These are phyloP conservation scores for Lipomyces oligophaga DNA, from an alignment of 805 yeast species.

Conservation along the genomic window DNA sequence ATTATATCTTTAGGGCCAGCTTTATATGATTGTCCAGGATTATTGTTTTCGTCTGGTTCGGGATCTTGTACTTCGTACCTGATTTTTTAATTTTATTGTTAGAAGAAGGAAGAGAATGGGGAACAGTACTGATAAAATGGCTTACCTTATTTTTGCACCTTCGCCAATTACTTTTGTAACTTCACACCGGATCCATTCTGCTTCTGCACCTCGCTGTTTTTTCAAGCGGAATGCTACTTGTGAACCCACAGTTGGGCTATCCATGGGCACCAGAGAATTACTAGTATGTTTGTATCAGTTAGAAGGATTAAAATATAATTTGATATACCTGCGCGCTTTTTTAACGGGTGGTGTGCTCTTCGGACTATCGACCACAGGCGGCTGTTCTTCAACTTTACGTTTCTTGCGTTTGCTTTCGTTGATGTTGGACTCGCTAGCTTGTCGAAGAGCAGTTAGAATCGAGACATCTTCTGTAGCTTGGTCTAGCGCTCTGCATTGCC, in stretches of 20 bases:
- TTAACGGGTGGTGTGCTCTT: conserved; percentile 12
- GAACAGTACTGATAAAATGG: background rate
- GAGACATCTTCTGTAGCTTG: conserved; percentile 23
- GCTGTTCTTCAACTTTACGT: conserved; percentile 23
- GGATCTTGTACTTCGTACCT: conserved; percentile 93
- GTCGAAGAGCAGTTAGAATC: conserved; percentile 19
- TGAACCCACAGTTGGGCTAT: conserved; percentile 45
- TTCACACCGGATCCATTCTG: conserved; percentile 95
- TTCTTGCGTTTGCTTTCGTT: conserved; percentile 25
- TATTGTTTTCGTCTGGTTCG: conserved; percentile 90
- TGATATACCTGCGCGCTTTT: conserved; percentile 22
- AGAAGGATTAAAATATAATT: background rate
- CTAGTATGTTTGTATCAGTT: conserved; percentile 4
- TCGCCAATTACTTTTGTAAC: conserved; percentile 74
- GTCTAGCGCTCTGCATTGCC: conserved; percentile 14
- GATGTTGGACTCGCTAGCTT: conserved; percentile 10
- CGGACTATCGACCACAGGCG: conserved; percentile 9
- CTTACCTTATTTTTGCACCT: conserved; percentile 45
- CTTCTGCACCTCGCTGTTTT: conserved; percentile 59
- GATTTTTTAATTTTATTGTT: no score
- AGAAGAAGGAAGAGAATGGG: no score
- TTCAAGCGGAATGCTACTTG: conserved; percentile 82
- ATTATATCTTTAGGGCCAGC: conserved; percentile 78
- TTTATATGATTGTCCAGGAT: conserved; percentile 80
- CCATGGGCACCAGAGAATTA: conserved; percentile 17